Conservation (phyloP, 2,329 filamentous ascomycete species). For the Trichoderma arundinaceum region DNA sequence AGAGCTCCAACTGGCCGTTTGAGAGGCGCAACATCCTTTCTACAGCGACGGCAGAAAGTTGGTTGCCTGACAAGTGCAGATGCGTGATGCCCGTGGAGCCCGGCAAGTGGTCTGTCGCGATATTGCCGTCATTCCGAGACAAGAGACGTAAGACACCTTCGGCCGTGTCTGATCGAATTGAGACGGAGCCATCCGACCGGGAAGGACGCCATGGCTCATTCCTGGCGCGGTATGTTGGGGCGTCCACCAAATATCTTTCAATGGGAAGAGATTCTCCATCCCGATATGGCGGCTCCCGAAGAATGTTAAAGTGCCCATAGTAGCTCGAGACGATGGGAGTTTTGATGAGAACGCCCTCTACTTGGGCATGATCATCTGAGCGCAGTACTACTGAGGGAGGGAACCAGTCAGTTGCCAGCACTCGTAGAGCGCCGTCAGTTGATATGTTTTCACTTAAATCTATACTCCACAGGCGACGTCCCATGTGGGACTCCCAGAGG, state of each 20-base stretch:
- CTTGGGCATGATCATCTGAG: slow-evolving; percentile 47
- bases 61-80: slow-evolving; percentile 58
- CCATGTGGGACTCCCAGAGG: neutral
- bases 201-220: slow-evolving; percentile 8
- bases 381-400: slow-evolving; percentile 40
- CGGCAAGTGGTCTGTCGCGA: slow-evolving; percentile 34
- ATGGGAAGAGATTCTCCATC: slow-evolving; percentile 51
- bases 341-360: slow-evolving; percentile 53
- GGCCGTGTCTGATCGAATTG: slow-evolving; percentile 39
- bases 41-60: slow-evolving; percentile 52
- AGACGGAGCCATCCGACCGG: slow-evolving; percentile 43
- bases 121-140: slow-evolving; percentile 35
- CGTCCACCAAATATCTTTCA: slow-evolving; percentile 55
- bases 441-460: slow-evolving; percentile 60
- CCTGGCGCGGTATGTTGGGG: slow-evolving; percentile 45
- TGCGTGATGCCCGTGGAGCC: slow-evolving; percentile 54
- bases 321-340: slow-evolving; percentile 40
- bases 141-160: slow-evolving; percentile 38
- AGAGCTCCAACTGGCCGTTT: slow-evolving; percentile 56
- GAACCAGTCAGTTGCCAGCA: slow-evolving; percentile 44
- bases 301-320: slow-evolving; percentile 51
- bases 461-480: slow-evolving; percentile 59
- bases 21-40: slow-evolving; percentile 50
- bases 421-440: slow-evolving; percentile 51
- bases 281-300: slow-evolving; percentile 52